Conservation (phyloP, 2,329 filamentous ascomycete species). For the Botrytis deweyae region DNA sequence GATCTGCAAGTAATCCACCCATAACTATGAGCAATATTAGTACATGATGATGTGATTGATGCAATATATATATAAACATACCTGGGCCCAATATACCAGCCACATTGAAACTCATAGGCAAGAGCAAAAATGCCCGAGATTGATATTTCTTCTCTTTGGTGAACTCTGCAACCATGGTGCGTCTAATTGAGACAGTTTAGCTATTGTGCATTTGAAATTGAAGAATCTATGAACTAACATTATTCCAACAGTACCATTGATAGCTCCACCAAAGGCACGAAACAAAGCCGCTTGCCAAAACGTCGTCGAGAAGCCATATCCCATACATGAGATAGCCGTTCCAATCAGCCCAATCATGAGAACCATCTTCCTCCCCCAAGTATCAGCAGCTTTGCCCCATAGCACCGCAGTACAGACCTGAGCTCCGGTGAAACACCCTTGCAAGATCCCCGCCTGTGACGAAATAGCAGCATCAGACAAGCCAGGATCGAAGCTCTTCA, state of each 20-base stretch:
- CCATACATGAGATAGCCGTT: conserved; percentile 55
- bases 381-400: conserved; percentile 72
- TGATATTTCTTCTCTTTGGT: conserved; percentile 64
- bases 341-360: conserved; percentile 74
- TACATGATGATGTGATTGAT: background rate
- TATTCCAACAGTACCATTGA: conserved; percentile 72
- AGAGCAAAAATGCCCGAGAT: conserved; percentile 44
- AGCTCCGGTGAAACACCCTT: conserved; percentile 76
- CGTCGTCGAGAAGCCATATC: conserved; percentile 67
- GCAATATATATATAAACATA: conserved; percentile 39
- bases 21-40: conserved; percentile 31
- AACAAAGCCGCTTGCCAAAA: conserved; percentile 74
- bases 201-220: background rate
- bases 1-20: conserved; percentile 47
- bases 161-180: conserved; percentile 70
- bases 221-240: conserved; percentile 55
- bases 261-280: conserved; percentile 70
- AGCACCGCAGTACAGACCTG: conserved; percentile 81
- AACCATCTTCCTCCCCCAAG: conserved; percentile 73
- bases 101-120: conserved; percentile 66
- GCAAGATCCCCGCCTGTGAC: conserved; percentile 72
- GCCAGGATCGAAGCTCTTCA: conserved; percentile 68
- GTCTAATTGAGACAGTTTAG: conserved; percentile 43
- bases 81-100: conserved; percentile 55
- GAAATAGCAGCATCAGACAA: conserved; percentile 65